A percentile compares a stretch with the other conserved stretches of the same genome.
Conservation (phyloP, 2,329 filamentous ascomycete species). For the Botrytis fragariae region DNA sequence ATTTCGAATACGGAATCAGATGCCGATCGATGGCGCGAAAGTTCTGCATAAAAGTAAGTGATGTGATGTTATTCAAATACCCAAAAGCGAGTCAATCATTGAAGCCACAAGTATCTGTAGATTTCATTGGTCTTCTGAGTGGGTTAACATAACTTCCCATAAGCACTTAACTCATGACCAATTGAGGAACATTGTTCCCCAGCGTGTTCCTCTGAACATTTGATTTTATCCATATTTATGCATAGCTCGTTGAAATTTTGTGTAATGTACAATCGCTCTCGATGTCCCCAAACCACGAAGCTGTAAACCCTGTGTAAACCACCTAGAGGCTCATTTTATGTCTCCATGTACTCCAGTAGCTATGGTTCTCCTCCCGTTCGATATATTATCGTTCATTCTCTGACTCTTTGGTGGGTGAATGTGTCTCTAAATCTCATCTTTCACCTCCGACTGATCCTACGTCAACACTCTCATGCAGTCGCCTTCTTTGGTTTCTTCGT, state of each 20-base stretch:
- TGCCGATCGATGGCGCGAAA: background rate
- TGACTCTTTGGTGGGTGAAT: background rate
- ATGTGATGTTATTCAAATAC: background rate
- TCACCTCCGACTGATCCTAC: slow-evolving; percentile 13
- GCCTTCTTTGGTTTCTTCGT: slow-evolving; percentile 97
- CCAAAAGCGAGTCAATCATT: background rate
- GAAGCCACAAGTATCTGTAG: background rate
- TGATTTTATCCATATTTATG: slow-evolving; percentile 6
- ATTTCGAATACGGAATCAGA: background rate
- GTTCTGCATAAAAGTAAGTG: background rate
- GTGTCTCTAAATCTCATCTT: background rate
- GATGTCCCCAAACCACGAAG: background rate
- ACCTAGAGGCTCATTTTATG: background rate
- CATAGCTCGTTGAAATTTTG: slow-evolving; percentile 10
- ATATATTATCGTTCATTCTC: background rate
- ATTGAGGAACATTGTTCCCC: background rate
- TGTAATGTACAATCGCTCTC: slow-evolving; percentile 10
- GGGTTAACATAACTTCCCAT: background rate
- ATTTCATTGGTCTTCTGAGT: background rate
- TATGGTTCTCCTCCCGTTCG: background rate
- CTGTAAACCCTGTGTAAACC: background rate
- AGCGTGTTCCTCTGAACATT: background rate
- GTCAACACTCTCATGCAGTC: slow-evolving; percentile 20
- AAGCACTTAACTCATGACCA: background rate
- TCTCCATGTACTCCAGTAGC: background rate